A percentile compares a stretch with the other conserved stretches of the same genome.
phyloP scores from a whole-genome alignment of 2,329 filamentous ascomycete genomes.

The Fusarium luffae region DNA sequence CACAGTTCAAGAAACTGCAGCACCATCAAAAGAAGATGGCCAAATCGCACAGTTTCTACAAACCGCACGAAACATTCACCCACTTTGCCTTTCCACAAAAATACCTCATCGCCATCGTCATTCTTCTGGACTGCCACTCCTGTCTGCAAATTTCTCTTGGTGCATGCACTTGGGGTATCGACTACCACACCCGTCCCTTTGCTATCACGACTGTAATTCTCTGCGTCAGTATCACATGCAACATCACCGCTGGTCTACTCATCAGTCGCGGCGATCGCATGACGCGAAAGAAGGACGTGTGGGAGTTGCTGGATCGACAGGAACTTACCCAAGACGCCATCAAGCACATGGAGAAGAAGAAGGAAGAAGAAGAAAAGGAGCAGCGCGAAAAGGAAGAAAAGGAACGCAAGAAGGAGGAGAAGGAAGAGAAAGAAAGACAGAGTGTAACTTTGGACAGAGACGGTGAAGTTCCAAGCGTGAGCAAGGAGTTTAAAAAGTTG shows the following conservation, averaged over 20 bases:
- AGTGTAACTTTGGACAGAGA: constrained; percentile 17
- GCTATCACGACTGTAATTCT: constrained; percentile 85
- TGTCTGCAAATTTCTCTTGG: constrained; percentile 84
- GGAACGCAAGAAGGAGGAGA: neutral
- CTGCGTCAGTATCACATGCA: constrained; percentile 80
- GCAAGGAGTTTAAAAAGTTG: constrained; percentile 26
- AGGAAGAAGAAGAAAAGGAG: constrained; percentile 43
- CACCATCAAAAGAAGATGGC: constrained; percentile 85
- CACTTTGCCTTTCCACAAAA: constrained; percentile 82
- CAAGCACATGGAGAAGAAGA: constrained; percentile 60
- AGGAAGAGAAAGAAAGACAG: neutral
- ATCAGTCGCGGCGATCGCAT: constrained; percentile 81
- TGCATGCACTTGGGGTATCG: constrained; percentile 81
- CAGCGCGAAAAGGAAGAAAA: constrained; percentile 5
- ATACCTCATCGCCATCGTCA: constrained; percentile 80
- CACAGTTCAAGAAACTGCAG: constrained; percentile 75
- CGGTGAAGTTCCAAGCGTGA: constrained; percentile 27
- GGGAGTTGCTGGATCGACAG: constrained; percentile 80
- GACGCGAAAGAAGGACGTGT: constrained; percentile 86
- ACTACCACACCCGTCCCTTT: constrained; percentile 74
- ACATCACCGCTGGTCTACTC: constrained; percentile 79
- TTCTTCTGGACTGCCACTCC: constrained; percentile 82
- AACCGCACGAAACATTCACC: constrained; percentile 85
- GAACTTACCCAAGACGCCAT: constrained; percentile 73
- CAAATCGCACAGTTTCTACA: constrained; percentile 89